phyloP scores from a whole-genome alignment of 2,329 filamentous ascomycete species.

The Neocucurbitaria cava region DNA sequence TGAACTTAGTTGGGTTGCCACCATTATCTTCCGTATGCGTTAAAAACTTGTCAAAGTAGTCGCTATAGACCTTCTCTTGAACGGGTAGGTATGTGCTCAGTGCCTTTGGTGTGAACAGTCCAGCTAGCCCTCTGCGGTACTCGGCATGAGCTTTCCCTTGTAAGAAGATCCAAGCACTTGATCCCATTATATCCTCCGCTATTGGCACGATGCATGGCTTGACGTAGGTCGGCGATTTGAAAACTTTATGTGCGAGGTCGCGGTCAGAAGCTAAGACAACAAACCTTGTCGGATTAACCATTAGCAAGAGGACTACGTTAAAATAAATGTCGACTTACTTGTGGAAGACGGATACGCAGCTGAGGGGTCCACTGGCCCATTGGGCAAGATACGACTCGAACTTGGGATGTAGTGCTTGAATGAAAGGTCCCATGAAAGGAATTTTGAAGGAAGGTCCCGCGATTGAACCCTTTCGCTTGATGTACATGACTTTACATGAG shows the following conservation, averaged over 20 bases:
- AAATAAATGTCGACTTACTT: slow-evolving; percentile 76
- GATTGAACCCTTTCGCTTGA: slow-evolving; percentile 52
- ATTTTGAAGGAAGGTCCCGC: slow-evolving; percentile 54
- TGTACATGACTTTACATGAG: slow-evolving; percentile 41
- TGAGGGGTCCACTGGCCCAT: slow-evolving; percentile 87
- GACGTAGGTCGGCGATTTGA: slow-evolving; percentile 88
- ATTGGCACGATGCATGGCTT: slow-evolving; percentile 95
- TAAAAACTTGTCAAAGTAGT: slow-evolving; percentile 81
- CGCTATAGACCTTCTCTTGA: slow-evolving; percentile 87
- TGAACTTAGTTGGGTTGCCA: slow-evolving; percentile 80
- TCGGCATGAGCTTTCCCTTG: slow-evolving; percentile 94
- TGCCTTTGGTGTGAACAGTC: slow-evolving; percentile 87
- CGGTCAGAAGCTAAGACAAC: slow-evolving; percentile 94
- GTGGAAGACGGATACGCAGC: slow-evolving; percentile 97
- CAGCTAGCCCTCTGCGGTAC: slow-evolving; percentile 93
- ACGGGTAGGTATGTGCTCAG: slow-evolving; percentile 86
- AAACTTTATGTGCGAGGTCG: slow-evolving; percentile 92
- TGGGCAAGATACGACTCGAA: slow-evolving; percentile 89
- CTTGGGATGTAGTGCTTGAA: slow-evolving; percentile 87
- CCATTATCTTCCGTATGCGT: slow-evolving; percentile 70
- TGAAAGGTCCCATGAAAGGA: slow-evolving; percentile 78
- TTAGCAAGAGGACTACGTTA: no score
- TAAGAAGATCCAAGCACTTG: slow-evolving; percentile 93
- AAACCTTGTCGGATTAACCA: slow-evolving; percentile 67
- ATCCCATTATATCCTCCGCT: slow-evolving; percentile 90